These are phyloP conservation scores for Pseudocercospora pini-densiflorae DNA, from an alignment of 2,329 filamentous ascomycete species.

Conservation along the genomic window DNA sequence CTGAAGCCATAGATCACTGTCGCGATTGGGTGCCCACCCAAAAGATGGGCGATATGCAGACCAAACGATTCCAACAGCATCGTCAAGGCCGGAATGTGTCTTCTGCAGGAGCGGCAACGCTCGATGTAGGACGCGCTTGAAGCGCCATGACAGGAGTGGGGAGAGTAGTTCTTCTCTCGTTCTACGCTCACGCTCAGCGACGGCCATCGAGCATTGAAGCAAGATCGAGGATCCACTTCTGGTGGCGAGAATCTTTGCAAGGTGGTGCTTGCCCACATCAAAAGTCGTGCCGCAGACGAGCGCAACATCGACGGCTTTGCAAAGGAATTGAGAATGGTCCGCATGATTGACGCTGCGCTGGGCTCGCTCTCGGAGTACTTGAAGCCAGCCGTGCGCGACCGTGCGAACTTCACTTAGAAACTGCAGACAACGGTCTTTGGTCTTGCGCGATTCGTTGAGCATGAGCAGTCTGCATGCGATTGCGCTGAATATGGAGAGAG, in stretches of 20 bases:
- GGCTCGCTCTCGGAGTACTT: neutral
- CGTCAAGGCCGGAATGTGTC: slow-evolving; percentile 20
- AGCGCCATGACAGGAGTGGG: slow-evolving; percentile 2
- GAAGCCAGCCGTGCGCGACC: slow-evolving; percentile 57
- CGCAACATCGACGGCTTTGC: slow-evolving; percentile 57
- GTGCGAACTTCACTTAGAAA: slow-evolving; percentile 48
- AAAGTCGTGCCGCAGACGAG: slow-evolving; percentile 61
- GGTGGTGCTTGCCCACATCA: slow-evolving; percentile 29
- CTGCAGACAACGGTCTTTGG: neutral
- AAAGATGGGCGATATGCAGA: slow-evolving; percentile 32
- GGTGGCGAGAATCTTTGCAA: slow-evolving; percentile 24
- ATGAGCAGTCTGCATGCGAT: slow-evolving; percentile 33
- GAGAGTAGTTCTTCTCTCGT: neutral
- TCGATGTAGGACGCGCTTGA: slow-evolving; percentile 26
- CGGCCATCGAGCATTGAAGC: slow-evolving; percentile 23
- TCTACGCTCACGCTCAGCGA: slow-evolving; percentile 23
- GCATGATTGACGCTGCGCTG: slow-evolving; percentile 42
- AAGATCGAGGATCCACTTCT: slow-evolving; percentile 23
- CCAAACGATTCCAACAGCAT: slow-evolving; percentile 44
- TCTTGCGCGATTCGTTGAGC: slow-evolving; percentile 17
- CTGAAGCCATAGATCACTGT: slow-evolving; percentile 9
- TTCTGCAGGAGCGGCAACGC: slow-evolving; percentile 9
- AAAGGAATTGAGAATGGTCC: slow-evolving; percentile 28
- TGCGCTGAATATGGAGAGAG: slow-evolving; percentile 27
- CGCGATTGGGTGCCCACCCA: slow-evolving; percentile 5